These are phyloP conservation scores for Cercis canadensis DNA, from an alignment of 306 rosid genomes.

Conservation along the genomic window DNA sequence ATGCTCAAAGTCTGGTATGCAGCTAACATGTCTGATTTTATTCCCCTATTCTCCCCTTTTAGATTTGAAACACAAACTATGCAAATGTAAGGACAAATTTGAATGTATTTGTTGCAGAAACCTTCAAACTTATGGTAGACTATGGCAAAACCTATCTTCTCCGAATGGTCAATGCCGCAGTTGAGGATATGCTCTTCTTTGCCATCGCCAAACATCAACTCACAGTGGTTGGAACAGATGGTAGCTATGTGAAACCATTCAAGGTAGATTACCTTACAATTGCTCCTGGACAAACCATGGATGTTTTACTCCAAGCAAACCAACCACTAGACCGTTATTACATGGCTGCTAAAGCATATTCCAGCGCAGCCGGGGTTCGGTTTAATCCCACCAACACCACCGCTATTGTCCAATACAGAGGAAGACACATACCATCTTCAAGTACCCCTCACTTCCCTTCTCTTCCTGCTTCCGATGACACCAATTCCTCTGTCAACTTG, in stretches of 20 bases:
- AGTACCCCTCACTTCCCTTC: slow-evolving; percentile 40
- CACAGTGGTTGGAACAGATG: slow-evolving; percentile 67
- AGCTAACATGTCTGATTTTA: too few species aligned
- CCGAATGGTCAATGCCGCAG: slow-evolving; percentile 54
- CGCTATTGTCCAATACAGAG: slow-evolving; percentile 49
- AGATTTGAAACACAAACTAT: too few species aligned
- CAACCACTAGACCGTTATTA: slow-evolving; percentile 49
- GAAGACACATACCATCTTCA: slow-evolving; percentile 4
- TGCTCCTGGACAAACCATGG: slow-evolving; percentile 66
- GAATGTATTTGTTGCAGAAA: slow-evolving; percentile 38
- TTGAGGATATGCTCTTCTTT: slow-evolving; percentile 54
- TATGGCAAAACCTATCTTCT: slow-evolving; percentile 56
- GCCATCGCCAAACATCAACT: slow-evolving; percentile 53
- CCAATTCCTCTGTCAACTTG: slow-evolving; percentile 39
- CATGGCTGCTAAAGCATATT: slow-evolving; percentile 65
- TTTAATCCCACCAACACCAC: slow-evolving; percentile 58
- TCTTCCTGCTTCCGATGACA: slow-evolving; percentile 59
- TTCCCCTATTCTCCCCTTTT: too few species aligned
- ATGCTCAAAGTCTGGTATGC: slow-evolving; percentile 48
- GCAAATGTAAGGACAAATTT: too few species aligned
- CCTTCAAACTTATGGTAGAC: slow-evolving; percentile 50
- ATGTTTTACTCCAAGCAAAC: slow-evolving; percentile 52
- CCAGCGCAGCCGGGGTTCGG: neutral
- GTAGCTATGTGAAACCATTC: slow-evolving; percentile 59
- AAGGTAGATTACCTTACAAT: slow-evolving; percentile 50